These are phyloP conservation scores for Aspergillus bridgeri DNA, from an alignment of 495 filamentous ascomycete genomes.

Conservation along the genomic window DNA sequence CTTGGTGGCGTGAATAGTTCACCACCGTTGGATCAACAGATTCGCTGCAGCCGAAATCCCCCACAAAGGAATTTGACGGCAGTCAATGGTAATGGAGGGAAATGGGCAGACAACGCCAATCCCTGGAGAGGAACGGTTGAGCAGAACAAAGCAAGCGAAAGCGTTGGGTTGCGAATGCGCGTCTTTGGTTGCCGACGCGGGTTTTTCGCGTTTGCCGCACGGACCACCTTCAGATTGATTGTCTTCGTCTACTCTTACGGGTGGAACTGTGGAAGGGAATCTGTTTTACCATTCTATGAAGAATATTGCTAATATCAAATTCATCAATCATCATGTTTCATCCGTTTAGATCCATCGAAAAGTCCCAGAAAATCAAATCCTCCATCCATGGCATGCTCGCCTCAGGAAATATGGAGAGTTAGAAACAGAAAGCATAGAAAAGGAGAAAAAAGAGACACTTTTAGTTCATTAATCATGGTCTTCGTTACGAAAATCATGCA, in stretches of 20 bases:
- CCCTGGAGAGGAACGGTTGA: not conserved
- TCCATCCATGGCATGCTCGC: too few relatives aligned
- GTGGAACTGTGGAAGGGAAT: too few relatives aligned
- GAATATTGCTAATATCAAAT: not conserved
- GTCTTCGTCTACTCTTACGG: not conserved
- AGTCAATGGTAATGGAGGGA: not conserved
- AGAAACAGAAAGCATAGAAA: not conserved
- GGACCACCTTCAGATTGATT: slow-evolving; percentile 35
- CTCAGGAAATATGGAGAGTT: too few relatives aligned
- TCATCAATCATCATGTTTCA: not conserved
- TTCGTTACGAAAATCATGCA: not conserved
- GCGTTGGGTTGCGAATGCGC: too few relatives aligned
- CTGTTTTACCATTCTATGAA: too few relatives aligned
- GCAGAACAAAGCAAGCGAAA: not conserved
- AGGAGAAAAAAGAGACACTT: not conserved
- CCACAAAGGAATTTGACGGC: not conserved
- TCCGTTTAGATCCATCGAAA: not conserved
- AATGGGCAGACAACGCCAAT: not conserved
- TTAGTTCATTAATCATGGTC: not conserved
- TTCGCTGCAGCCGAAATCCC: too few relatives aligned
- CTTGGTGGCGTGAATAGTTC: not conserved
- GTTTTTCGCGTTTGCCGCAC: slow-evolving; percentile 32
- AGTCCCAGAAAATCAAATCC: not conserved
- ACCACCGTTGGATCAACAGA: not conserved
- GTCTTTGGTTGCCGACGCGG: slow-evolving; percentile 15